phyloP scores from a whole-genome alignment of 768 basidiomycete species.

The Panaeolus cyanescens region DNA sequence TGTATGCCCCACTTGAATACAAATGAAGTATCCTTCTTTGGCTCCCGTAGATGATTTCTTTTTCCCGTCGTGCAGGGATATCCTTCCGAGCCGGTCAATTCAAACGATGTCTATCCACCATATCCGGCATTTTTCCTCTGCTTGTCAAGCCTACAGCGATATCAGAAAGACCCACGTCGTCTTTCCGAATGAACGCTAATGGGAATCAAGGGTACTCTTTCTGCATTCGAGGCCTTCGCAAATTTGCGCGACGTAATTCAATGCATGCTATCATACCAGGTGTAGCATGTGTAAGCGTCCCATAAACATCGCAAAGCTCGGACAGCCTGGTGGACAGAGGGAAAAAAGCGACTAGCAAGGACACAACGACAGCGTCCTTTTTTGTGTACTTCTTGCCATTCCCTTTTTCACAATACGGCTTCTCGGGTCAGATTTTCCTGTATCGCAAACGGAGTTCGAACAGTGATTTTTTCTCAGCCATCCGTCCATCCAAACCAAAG shows the following conservation, averaged over 20 bases:
- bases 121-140: neutral
- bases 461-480: neutral
- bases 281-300: conserved; percentile 1
- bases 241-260: neutral
- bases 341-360: conserved; percentile 1
- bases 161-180: conserved; percentile 2
- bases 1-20: neutral
- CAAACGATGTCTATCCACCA: conserved; percentile 2
- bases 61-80: neutral
- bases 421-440: conserved; percentile 1
- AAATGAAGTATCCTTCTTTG: neutral
- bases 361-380: neutral
- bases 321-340: conserved; percentile 4
- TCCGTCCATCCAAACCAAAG: neutral
- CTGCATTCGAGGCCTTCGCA: neutral
- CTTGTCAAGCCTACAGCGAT: neutral
- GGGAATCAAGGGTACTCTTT: neutral
- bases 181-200: conserved; percentile 1
- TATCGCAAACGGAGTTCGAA: neutral
- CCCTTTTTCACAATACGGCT: conserved; percentile 3
- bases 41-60: neutral
- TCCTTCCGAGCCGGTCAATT: neutral
- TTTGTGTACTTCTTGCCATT: neutral
- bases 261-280: conserved; percentile 1
- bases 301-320: neutral